Conservation (phyloP, 768 basidiomycete species). For the Collybiopsis confluens region DNA sequence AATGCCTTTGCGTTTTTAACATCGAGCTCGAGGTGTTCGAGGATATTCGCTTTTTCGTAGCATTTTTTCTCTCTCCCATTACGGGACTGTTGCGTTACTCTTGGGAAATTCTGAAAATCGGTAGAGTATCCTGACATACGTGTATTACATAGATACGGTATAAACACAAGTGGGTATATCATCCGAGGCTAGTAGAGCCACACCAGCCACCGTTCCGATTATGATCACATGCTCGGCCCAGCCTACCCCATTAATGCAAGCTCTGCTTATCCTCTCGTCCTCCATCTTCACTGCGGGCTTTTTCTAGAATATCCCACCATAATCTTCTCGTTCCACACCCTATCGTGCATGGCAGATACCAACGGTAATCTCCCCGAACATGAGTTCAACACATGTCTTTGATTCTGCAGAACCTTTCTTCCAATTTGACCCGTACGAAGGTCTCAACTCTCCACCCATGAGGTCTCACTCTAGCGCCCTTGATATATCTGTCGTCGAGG, state of each 20-base stretch:
- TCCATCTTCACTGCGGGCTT: too few relatives aligned
- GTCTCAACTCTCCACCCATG: conserved; percentile 5
- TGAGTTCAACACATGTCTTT: conserved; percentile 41
- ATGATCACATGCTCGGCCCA: too few relatives aligned
- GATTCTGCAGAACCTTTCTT: conserved; percentile 47
- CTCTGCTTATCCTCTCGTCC: too few relatives aligned
- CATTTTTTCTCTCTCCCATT: too few relatives aligned
- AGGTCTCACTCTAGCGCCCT: conserved; percentile 11
- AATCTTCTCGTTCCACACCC: background rate
- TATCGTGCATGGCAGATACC: background rate
- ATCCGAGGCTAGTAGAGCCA: too few relatives aligned
- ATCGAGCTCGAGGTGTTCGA: background rate
- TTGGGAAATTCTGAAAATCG: too few relatives aligned
- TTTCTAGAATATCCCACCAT: background rate
- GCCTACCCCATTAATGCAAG: too few relatives aligned
- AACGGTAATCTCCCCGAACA: conserved; percentile 16
- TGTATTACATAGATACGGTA: too few relatives aligned
- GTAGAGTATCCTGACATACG: too few relatives aligned
- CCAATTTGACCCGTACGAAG: conserved; percentile 46
- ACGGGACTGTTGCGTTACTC: too few relatives aligned
- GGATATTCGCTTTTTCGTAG: background rate
- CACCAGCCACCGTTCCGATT: too few relatives aligned
- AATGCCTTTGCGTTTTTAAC: background rate
- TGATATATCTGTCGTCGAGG: conserved; percentile 4
- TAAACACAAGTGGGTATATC: too few relatives aligned